Evolutionary conservation across 352 stramenopile species (phyloP), one percentile per base, ranked within the genome.

Genomic region (Blastocystis hominis): DNA sequence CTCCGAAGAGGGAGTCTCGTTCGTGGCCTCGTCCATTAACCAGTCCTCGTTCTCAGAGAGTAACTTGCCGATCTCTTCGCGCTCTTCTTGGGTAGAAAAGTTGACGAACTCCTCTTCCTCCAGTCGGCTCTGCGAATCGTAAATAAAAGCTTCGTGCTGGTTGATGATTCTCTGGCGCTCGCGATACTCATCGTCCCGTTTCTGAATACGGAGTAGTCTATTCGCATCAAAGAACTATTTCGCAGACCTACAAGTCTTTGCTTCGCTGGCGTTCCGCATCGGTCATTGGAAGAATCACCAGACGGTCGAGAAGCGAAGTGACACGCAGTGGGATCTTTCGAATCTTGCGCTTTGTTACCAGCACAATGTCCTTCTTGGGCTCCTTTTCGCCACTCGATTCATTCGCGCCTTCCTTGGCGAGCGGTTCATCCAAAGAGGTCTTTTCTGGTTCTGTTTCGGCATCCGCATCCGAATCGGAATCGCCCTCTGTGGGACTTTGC

Each of bases 381-480:
- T 86, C 55, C 1, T 69, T 20, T 9, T 36, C 93, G 79, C 15
- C 30, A 34, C 97, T 88, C 17, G 92, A 89, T 78, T 96, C 93
- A 9, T 94, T 90, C 1, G 36, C 62, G 6, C 46, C 62, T 47
- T 2, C 1, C 38, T 24, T 36, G 15, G 36, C 42, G 2, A 47
- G 4, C 36, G 62, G 38, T 20, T 10, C 62, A 4, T 20, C 62
- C 17, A 36, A 10, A 5, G 62, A 47, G 7, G 47, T 7, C 47
- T 55, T 7, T 55, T 55, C 47, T 17, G 24, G 24, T 30, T 30
- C 24, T 30, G 24, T 30, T 30, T 30, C 24, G 24, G 24, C 24
- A 30, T 30, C 24, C 24, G 24, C 24, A 30, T 30, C 24, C 24
- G 24, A 30, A 0, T 30, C 24, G 24, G 24, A 30, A 30, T 30